These are phyloP conservation scores for Agrocybe chaxingu DNA, from an alignment of 768 basidiomycete genomes.

Conservation along the genomic window DNA sequence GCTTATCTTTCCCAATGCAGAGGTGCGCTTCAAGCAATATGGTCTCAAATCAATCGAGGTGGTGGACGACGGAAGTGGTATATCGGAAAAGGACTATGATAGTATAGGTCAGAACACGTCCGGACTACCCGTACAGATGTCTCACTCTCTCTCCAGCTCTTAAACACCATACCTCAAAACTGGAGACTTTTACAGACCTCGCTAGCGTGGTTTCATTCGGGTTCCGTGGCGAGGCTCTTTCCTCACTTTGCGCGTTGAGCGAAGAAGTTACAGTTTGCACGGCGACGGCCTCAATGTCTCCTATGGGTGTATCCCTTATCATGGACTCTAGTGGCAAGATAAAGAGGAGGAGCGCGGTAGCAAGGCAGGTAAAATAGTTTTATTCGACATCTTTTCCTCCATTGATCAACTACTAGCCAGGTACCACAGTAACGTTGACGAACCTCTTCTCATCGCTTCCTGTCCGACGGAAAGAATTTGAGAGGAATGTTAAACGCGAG, in stretches of 20 bases:
- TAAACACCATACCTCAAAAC: slow-evolving; percentile 94
- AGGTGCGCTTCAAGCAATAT: slow-evolving; percentile 87
- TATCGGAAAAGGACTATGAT: slow-evolving; percentile 72
- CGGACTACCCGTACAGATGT: not conserved
- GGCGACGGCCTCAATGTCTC: slow-evolving; percentile 64
- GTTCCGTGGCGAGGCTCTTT: slow-evolving; percentile 94
- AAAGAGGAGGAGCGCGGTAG: slow-evolving; percentile 56
- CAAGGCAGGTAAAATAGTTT: slow-evolving; percentile 59
- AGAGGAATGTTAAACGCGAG: slow-evolving; percentile 85
- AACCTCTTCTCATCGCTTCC: slow-evolving; percentile 80
- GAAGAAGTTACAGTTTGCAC: slow-evolving; percentile 72
- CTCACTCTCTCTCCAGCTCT: slow-evolving; percentile 45
- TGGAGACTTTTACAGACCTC: slow-evolving; percentile 73
- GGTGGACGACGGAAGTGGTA: slow-evolving; percentile 89
- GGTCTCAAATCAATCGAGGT: slow-evolving; percentile 84
- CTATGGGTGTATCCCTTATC: slow-evolving; percentile 78
- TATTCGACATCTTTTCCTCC: not conserved
- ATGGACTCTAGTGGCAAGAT: slow-evolving; percentile 67
- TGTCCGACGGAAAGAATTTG: slow-evolving; percentile 89
- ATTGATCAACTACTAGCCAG: slow-evolving; percentile 50
- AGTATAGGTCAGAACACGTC: slow-evolving; percentile 58
- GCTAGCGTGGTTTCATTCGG: slow-evolving; percentile 78
- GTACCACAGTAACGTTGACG: slow-evolving; percentile 76
- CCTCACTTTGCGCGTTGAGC: slow-evolving; percentile 85
- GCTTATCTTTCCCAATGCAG: slow-evolving; percentile 34